Evolutionary conservation across 2,329 filamentous ascomycete species (phyloP), one percentile per base, ranked within the genome.

Genomic region (Calonectria crousiana): DNA sequence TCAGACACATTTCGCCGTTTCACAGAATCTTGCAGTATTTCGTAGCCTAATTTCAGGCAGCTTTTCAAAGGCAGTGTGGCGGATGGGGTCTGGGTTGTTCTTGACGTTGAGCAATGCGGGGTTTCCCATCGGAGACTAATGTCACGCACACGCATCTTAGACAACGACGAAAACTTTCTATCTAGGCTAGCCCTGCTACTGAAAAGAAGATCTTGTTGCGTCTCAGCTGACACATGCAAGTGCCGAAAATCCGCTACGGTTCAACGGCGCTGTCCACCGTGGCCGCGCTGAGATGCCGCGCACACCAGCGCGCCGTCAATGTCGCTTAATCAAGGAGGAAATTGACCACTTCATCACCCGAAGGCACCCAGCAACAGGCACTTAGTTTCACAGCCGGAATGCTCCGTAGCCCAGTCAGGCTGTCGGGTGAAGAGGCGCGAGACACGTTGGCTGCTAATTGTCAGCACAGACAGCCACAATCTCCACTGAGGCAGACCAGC

Each of bases 401-500:
- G 14, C 53, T 5, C 14, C 18, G 28, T 16, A 62, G 56, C 36
- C 34, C 14, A 20, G 16, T 23, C 56, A 62, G 56, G 56, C 56
- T 62, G 56, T 41, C 56, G 56, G 32, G 53, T 23, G 4, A 38
- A 62, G 36, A 41, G 36, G 56, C 36, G 56, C 34, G 30, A 41
- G 56, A 62, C 56, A 62, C 23, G 56, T 41, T 62, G 56, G 34
- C n/a, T 34, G 34, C 23, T 36, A 6, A 60, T 38, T 26, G n/a
- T 60, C 56, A 62, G 56, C 56, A 62, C 56, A 20, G 56, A 62
- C 56, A 62, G 36, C 34, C 56, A 62, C 56, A n/a, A 38, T 28
- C 34, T 62, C 56, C 56, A 62, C 56, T n/a, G 16, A 20, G 36
- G 34, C 34, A 20, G 34, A 62, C 56, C 9, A 28, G 34, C 13